Conservation (phyloP, 352 stramenopile genomes). For the Bremia lactucae region DNA sequence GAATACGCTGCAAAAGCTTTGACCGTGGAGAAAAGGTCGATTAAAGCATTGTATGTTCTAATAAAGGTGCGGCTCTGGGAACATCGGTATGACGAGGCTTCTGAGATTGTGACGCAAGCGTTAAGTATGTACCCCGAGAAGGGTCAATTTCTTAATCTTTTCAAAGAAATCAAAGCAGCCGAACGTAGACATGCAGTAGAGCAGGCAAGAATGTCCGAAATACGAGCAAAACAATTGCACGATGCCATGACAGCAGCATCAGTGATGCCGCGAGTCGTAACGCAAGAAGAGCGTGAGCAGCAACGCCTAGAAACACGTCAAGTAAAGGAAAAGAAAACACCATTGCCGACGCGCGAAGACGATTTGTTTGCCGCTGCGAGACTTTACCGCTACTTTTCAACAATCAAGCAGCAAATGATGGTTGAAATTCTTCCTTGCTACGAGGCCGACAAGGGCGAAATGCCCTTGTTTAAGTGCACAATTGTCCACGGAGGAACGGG, state of each 20-base stretch:
- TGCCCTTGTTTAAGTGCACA: conserved; percentile 46
- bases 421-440: conserved; percentile 31
- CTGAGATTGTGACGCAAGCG: conserved; percentile 26
- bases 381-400: conserved; percentile 54
- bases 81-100: conserved; percentile 39
- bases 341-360: conserved; percentile 51
- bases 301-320: conserved; percentile 25
- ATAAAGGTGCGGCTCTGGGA: conserved; percentile 58
- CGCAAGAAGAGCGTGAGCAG: conserved; percentile 34
- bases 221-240: conserved; percentile 20
- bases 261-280: not conserved
- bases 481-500: conserved; percentile 33
- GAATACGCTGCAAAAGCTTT: conserved; percentile 55
- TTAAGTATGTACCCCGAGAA: conserved; percentile 35
- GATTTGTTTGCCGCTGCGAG: conserved; percentile 35
- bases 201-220: conserved; percentile 22
- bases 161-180: conserved; percentile 31
- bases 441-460: conserved; percentile 45
- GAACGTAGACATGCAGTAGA: conserved; percentile 19
- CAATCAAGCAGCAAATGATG: conserved; percentile 49
- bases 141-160: conserved; percentile 34
- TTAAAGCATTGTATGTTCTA: conserved; percentile 65
- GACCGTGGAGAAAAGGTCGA: conserved; percentile 26
- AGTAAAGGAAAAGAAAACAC: conserved; percentile 24
- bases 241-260: conserved; percentile 2